Base-by-base conservation (phyloP, 768 basidiomycete genomes). In the Termitomyces sp. region DNA sequence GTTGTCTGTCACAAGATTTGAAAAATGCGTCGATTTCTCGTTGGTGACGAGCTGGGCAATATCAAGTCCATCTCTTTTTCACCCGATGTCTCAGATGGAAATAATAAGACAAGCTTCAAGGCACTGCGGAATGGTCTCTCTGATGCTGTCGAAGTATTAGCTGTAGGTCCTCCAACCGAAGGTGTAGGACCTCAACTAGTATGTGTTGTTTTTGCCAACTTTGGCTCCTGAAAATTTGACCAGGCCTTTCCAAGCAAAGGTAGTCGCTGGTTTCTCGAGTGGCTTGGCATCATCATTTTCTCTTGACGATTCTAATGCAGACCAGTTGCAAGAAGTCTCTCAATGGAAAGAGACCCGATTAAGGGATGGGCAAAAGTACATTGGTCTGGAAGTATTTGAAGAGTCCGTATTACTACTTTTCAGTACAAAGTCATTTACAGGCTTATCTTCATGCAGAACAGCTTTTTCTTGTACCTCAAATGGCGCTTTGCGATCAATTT, bases 31-130 rank as follows among this genome's bases (percentile, higher is more conserved):
- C 81, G 79, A 57, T 91, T 92, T 71, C 72, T 90, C 51, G 70
- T 83, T 46, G 92, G 89, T 61, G 92, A 93, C 72, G 87, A 90
- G 61, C 82, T 89, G 32, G 92, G 91, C 20, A 82, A 80, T 56
- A 79, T 92, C 57, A 92, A 92, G 71, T 70, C 81, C 8, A 65
- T 90, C 56, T 71, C 64, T 10, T 87, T 80, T 63, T 53, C 67
- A 4, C 63, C 71, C 18, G 65, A 68, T 12, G 46, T 61, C 12
- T 59, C 69, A 16, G 52, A 63, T 8, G 68, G 72, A n/a, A 69
- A 66, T 46, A 61, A 65, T 55, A 79, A 76, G 53, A 65, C 69
- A 2, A 22, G 48, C 76, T 6, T 73, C 69, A 32, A 76, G 68
- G 20, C 48, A 76, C 5, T 65, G 70, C 52, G 64, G 53, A 68